A percentile compares a stretch with the other conserved stretches of the same genome.
Evolutionary conservation across 139 green algal genomes (phyloP).

Genomic region (Marvania coccoides): DNA sequence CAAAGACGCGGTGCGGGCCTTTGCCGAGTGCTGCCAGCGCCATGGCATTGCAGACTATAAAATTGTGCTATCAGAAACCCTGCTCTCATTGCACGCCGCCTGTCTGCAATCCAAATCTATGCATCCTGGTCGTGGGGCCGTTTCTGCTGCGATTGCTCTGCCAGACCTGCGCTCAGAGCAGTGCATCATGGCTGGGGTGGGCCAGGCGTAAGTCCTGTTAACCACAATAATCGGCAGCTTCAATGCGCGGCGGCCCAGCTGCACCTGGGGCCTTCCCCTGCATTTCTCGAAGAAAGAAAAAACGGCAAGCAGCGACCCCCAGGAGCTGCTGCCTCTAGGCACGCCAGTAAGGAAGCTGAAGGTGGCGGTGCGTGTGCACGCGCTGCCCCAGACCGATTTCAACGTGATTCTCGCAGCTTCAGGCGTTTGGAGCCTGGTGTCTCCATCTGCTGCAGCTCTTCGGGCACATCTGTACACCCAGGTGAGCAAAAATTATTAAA

Average conservation of each 20-base stretch:
- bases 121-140: background rate
- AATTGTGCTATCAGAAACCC: too few relatives aligned
- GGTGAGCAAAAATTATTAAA: background rate
- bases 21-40: too few relatives aligned
- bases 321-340: background rate
- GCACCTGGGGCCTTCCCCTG: constrained; percentile 5
- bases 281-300: constrained; percentile 1
- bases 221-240: constrained; percentile 6
- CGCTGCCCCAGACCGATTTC: constrained; percentile 1
- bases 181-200: constrained; percentile 7
- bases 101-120: too few relatives aligned
- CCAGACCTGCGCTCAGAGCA: background rate
- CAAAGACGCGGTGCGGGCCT: too few relatives aligned
- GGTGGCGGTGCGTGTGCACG: background rate
- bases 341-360: background rate
- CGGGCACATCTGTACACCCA: constrained; percentile 11
- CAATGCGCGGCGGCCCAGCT: constrained; percentile 5
- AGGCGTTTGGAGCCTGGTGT: constrained; percentile 6
- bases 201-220: constrained; percentile 6
- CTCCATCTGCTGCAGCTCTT: background rate
- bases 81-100: too few relatives aligned
- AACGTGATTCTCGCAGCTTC: constrained; percentile 8
- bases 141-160: background rate
- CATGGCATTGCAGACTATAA: too few relatives aligned
- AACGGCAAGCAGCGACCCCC: too few relatives aligned